Conservation (phyloP, 108 stramenopile species). For the Mediolabrus comicus region DNA sequence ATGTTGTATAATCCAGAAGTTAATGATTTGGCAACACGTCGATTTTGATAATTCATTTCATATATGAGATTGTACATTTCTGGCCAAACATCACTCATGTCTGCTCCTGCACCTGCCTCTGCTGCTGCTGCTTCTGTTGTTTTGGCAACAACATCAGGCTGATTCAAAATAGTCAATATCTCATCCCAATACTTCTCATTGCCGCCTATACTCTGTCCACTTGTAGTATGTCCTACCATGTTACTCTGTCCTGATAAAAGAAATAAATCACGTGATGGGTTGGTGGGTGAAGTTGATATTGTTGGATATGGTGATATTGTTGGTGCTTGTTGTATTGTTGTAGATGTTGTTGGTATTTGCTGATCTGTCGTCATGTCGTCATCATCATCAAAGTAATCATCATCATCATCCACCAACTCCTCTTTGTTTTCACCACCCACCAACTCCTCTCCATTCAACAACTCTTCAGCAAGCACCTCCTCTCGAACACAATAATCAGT, state of each 20-base stretch:
- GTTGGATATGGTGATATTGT: too few relatives aligned
- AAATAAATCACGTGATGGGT: constrained; percentile 1
- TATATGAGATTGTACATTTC: neutral
- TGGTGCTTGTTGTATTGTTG: neutral
- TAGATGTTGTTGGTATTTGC: too few relatives aligned
- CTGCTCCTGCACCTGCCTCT: neutral
- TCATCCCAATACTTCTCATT: neutral
- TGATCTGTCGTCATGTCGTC: too few relatives aligned
- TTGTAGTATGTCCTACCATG: constrained; percentile 2
- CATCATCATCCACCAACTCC: too few relatives aligned
- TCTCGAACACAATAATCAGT: neutral
- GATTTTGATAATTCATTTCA: neutral
- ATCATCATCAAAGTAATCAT: too few relatives aligned
- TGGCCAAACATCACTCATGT: neutral
- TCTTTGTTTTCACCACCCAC: too few relatives aligned
- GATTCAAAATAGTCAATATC: neutral
- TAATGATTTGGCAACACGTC: neutral
- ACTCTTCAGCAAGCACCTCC: too few relatives aligned
- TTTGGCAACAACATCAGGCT: too few relatives aligned
- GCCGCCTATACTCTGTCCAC: neutral
- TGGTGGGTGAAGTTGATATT: too few relatives aligned
- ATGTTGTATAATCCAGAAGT: neutral
- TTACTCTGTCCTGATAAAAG: constrained; percentile 9
- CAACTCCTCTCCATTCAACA: too few relatives aligned
- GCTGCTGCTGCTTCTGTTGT: too few relatives aligned